Evolutionary conservation across 345 rosid species (phyloP).

Genomic region (Lumnitzera littorea): DNA sequence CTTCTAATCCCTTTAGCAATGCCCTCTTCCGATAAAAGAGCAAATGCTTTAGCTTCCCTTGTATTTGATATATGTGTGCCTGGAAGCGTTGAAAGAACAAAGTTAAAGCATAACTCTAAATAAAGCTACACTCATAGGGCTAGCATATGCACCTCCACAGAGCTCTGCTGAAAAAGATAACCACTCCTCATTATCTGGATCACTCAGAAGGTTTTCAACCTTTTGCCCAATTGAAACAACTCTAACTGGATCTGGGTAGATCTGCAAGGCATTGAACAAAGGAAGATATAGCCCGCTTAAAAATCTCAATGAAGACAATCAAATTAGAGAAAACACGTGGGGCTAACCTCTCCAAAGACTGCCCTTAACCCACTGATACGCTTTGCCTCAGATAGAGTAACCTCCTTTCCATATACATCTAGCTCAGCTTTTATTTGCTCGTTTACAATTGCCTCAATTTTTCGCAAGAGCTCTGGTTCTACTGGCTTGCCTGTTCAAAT

Average conservation of each 20-base stretch:
- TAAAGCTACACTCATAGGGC: conserved; percentile 4
- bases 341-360: conserved; percentile 93
- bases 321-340: conserved; percentile 9
- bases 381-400: conserved; percentile 69
- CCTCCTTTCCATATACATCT: conserved; percentile 77
- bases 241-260: conserved; percentile 93
- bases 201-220: conserved; percentile 75
- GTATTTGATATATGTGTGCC: conserved; percentile 94
- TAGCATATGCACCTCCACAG: conserved; percentile 69
- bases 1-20: conserved; percentile 89
- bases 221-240: conserved; percentile 77
- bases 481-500: conserved; percentile 67
- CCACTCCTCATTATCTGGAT: conserved; percentile 85
- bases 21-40: conserved; percentile 93
- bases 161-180: conserved; percentile 63
- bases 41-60: conserved; percentile 86
- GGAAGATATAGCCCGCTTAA: conserved; percentile 2
- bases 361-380: conserved; percentile 76
- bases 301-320: conserved; percentile 2
- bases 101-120: conserved; percentile 15
- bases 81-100: conserved; percentile 16
- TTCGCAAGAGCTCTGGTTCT: conserved; percentile 65
- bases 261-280: conserved; percentile 28
- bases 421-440: conserved; percentile 81
- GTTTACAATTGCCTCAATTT: conserved; percentile 79